Evolutionary conservation across 495 filamentous ascomycete genomes (phyloP).

Genomic region (Lepidopterella palustris): DNA sequence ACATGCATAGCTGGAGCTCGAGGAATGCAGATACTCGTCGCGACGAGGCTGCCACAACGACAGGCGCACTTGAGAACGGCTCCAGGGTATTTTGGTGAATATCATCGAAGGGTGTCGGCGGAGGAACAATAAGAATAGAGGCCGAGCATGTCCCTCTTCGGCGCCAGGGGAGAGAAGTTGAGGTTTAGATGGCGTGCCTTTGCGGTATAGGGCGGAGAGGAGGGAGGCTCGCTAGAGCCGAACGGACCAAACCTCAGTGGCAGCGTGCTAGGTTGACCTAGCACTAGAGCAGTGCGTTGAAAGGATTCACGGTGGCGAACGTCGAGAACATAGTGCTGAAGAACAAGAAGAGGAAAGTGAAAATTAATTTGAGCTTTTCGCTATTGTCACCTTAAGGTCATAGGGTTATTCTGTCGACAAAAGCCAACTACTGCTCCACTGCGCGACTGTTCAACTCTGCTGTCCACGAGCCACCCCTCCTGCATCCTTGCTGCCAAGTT

Average conservation of each 20-base stretch:
- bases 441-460: no score
- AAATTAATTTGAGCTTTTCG: neutral
- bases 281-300: neutral
- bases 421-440: no score
- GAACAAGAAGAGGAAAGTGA: neutral
- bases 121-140: slow-evolving; percentile 13
- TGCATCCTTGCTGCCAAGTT: neutral
- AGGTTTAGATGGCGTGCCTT: slow-evolving; percentile 1
- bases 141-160: slow-evolving; percentile 8
- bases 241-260: neutral
- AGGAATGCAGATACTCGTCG: slow-evolving; percentile 7
- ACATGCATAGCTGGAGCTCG: slow-evolving; percentile 18
- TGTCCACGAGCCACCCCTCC: neutral
- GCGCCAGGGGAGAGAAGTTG: neutral
- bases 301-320: neutral
- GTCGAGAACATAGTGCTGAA: neutral
- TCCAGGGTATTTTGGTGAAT: neutral
- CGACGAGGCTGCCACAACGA: slow-evolving; percentile 5
- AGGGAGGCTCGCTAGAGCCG: neutral
- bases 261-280: neutral
- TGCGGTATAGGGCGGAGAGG: neutral
- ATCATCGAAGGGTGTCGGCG: slow-evolving; percentile 6
- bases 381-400: neutral
- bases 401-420: no score
- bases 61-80: slow-evolving; percentile 2